Evolutionary conservation across 352 stramenopile species (phyloP), one percentile per base, ranked within the genome.

Genomic region (Phytophthora megakarya): DNA sequence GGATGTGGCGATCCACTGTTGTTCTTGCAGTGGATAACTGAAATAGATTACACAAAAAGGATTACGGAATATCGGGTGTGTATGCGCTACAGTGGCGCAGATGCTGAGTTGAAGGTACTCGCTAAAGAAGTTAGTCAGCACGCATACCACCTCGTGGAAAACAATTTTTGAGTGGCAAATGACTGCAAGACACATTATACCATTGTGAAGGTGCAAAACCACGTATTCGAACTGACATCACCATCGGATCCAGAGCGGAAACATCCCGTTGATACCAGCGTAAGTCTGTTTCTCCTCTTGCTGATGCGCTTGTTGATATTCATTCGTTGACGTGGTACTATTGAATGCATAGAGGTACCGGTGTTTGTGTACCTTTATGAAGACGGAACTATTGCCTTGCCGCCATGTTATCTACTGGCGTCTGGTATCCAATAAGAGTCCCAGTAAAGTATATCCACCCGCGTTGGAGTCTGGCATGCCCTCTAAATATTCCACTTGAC

Each of bases 41-140:
- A 59, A 49, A 11, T 42, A 2, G 51, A 59, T 7, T 59, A 59
- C 18, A 21, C 25, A 3, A 59, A 59, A 30, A 49, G n/a, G n/a
- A n/a, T n/a, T n/a, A n/a, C n/a, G n/a, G n/a, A n/a, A n/a, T n/a
- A n/a, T n/a, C n/a, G n/a, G n/a, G n/a, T n/a, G n/a, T n/a, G n/a
- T n/a, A n/a, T n/a, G 49, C 37, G 35, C 23, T 47, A 57, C 23
- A 7, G 35, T 13, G 49, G 49, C 1, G 49, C 33, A 5, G 37
- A 57, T 28, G 15, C 2, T 15, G 49, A 57, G 23, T 25, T 57
- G 7, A 5, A 57, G 7, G n/a, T 38, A 18, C 15, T 57, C 22
- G 22, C 49, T 7, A 57, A 57, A n/a, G 37, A 57, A n/a, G 49
- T 47, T 15, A 47, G 49, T 23, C 35, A 57, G 7, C 22, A 48